Evolutionary conservation across 164 flowering plant species (phyloP), one percentile per base, ranked within the genome.

Genomic region (Liriodendron chinense): DNA sequence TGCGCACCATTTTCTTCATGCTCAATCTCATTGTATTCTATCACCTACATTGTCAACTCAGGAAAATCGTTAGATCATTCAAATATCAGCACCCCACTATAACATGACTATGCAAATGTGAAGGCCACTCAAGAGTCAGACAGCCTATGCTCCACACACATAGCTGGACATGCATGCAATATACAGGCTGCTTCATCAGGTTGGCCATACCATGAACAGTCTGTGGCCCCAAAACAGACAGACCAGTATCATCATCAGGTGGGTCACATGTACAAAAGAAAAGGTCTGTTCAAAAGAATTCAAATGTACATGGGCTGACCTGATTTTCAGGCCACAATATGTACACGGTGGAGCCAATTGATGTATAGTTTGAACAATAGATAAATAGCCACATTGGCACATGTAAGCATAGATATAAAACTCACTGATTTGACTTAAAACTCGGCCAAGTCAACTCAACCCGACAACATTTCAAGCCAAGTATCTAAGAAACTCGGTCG

Each of bases 1-100:
- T 76, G 84, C 65, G 61, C 64, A 47, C 72, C 86, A 72, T 83
- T 79, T 66, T 80, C 87, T 10, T 75, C 24, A 65, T 65, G 68
- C 6, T 20, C 70, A 50, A 69, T 73, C 72, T 80, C 82, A 76
- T 75, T 71, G 75, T 64, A 76, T 20, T 3, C 53, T 57, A n/a
- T 22, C 49, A 67, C 76, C 75, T 72, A 71, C 71, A 69, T 61
- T 7, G 86, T 81, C 57, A 13, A 68, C 49, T 5, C 2, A 43
- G 24, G 57, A 28, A 53, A 16, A 26, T 43, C 25, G 47, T 67
- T 67, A 67, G 13, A 26, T 26, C 69, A 28, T 8, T 8, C 69
- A 26, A 67, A 67, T 26, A 67, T 18, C 16, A 24, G 47, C 47
- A 26, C 8, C 26, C 9, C 21, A 16, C 14, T 12, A 34, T 20